Evolutionary conservation across 805 yeast genomes (phyloP), one percentile per base, ranked within the genome.

Genomic region (Clavispora santaluciae): DNA sequence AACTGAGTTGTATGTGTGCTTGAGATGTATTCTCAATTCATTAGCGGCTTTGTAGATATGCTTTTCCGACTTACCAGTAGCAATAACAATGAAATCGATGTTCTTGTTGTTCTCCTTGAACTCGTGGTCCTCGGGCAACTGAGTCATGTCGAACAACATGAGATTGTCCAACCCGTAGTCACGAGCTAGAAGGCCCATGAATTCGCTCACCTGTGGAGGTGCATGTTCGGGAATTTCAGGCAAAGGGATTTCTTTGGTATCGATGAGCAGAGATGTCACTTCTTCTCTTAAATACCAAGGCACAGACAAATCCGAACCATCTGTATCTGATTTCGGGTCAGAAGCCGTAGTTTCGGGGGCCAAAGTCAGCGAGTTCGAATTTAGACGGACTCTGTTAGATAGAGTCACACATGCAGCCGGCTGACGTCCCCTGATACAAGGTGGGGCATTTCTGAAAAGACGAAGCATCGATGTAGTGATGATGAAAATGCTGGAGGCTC

Each of bases 11-110:
- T 53, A 53, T 10, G 43, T 50, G 28, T 73, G 74, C 56, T 90
- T 90, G 31, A 88, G 56, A 55, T 69, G 70, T 21, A 69, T 68
- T 37, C 76, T 67, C 28, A 89, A 62, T 48, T 79, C 81, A 12
- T 65, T 64, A 2, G 85, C 78, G 2, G 95, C 88, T 46, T 80
- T 82, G 48, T 75, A 79, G 17, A 88, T 63, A 63, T 90, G 98
- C 46, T 76, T 81, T 28, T 79, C 76, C 22, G 90, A 79, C 57
- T 81, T 83, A 4, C 95, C 96, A 0, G 93, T 77, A 15, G 82
- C 76, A 0, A 91, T 64, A 5, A 91, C 63, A n/a, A 64, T 56
- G 47, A 52, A 68, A 26, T 60, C 60, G 16, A 57, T 49, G n/a
- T 55, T 56, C 36, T 55, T 61, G 42, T 62, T 61, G 28, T 51